A percentile compares a stretch with the other conserved stretches of the same genome.
Evolutionary conservation across 805 yeast genomes (phyloP).

Genomic region (Sungouiella thailandica): DNA sequence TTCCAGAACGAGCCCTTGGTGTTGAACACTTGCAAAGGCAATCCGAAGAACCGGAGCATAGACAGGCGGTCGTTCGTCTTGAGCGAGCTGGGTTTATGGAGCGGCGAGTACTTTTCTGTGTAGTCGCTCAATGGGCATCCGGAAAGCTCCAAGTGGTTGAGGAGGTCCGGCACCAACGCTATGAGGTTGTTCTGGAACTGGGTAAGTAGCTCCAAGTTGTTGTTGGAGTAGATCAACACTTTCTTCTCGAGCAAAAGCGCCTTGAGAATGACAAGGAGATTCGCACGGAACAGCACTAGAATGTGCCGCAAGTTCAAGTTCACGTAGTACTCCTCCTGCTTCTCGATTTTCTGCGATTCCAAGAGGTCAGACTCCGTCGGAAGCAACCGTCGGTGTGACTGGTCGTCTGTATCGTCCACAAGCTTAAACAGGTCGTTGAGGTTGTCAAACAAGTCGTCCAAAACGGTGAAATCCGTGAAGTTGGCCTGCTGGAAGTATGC

Average conservation of each 20-base stretch:
- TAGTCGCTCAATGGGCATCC: conserved; percentile 71
- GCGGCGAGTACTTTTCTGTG: conserved; percentile 40
- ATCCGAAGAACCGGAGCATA: conserved; percentile 72
- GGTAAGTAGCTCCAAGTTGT: conserved; percentile 74
- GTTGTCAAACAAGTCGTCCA: conserved; percentile 68
- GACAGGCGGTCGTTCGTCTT: conserved; percentile 76
- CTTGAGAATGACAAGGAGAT: conserved; percentile 66
- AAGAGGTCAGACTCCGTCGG: conserved; percentile 5
- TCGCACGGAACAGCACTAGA: conserved; percentile 51
- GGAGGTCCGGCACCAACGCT: conserved; percentile 75
- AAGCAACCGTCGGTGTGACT: neutral
- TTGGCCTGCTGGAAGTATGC: conserved; percentile 79
- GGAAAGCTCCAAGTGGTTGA: conserved; percentile 66
- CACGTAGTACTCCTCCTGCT: conserved; percentile 41
- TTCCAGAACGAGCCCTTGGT: conserved; percentile 78
- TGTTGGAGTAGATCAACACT: conserved; percentile 67
- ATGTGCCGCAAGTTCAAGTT: conserved; percentile 71
- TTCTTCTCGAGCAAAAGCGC: conserved; percentile 71
- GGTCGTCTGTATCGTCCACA: conserved; percentile 19
- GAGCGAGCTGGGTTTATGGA: conserved; percentile 60
- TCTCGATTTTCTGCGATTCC: conserved; percentile 17
- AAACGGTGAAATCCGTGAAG: conserved; percentile 63
- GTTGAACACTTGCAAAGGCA: conserved; percentile 83
- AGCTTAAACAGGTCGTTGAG: conserved; percentile 34
- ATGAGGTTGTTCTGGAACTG: conserved; percentile 79